A percentile compares a stretch with the other conserved stretches of the same genome.
These are phyloP conservation scores for Rhynchosporium secalis DNA, from an alignment of 2,329 filamentous ascomycete species.

Conservation along the genomic window DNA sequence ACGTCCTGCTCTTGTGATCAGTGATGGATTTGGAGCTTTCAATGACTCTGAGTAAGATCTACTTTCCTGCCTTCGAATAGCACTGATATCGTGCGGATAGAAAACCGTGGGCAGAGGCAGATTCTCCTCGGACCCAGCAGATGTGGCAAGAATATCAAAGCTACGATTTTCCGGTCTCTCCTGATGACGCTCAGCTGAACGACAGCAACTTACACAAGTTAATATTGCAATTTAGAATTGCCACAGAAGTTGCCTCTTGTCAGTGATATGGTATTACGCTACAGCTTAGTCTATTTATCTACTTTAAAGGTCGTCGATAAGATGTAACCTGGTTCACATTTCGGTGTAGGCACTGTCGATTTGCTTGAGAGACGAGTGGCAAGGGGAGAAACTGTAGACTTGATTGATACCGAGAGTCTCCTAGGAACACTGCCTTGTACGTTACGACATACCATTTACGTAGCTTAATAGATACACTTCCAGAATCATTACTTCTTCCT, in stretches of 20 bases:
- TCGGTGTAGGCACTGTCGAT: too few relatives aligned
- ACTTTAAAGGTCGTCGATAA: too few relatives aligned
- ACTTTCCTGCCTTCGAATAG: neutral
- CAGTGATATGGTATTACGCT: too few relatives aligned
- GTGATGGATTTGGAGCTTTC: neutral
- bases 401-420: too few relatives aligned
- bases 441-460: too few relatives aligned
- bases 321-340: too few relatives aligned
- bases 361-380: too few relatives aligned
- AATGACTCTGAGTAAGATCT: neutral
- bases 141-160: neutral
- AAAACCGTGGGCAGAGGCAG: neutral
- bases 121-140: neutral
- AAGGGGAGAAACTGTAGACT: too few relatives aligned
- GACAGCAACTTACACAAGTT: neutral
- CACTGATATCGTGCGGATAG: neutral
- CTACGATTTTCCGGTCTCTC: neutral
- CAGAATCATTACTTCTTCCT: too few relatives aligned
- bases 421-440: too few relatives aligned
- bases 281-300: too few relatives aligned
- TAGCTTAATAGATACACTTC: too few relatives aligned
- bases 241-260: neutral
- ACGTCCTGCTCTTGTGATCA: constrained; percentile 34
- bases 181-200: neutral
- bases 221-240: neutral